Evolutionary conservation across 2,329 filamentous ascomycete genomes (phyloP).

Genomic region (Aureobasidium musti): DNA sequence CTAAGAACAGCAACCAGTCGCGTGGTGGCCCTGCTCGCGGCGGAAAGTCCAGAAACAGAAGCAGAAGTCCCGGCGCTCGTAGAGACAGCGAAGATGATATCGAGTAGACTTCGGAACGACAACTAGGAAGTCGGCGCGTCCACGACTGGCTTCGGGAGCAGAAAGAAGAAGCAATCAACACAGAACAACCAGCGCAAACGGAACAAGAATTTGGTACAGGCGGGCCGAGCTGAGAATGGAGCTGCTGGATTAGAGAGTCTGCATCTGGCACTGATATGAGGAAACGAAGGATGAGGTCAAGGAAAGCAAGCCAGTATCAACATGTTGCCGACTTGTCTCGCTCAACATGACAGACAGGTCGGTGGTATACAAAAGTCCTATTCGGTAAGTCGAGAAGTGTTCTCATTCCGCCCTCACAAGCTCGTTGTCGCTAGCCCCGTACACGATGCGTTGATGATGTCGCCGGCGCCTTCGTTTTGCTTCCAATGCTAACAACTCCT

Average conservation of each 20-base stretch:
- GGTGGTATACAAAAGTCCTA: slow-evolving; percentile 23
- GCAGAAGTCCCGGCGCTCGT: slow-evolving; percentile 48
- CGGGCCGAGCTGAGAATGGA: neutral
- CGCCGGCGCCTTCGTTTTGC: neutral
- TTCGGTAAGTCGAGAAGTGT: slow-evolving; percentile 8
- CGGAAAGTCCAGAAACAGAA: slow-evolving; percentile 43
- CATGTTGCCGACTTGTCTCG: slow-evolving; percentile 19
- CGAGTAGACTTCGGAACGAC: slow-evolving; percentile 28
- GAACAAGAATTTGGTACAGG: neutral
- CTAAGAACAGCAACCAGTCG: slow-evolving; percentile 48
- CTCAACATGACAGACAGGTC: slow-evolving; percentile 6
- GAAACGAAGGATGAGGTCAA: neutral
- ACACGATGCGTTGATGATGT: neutral
- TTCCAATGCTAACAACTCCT: neutral
- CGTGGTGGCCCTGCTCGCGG: slow-evolving; percentile 36
- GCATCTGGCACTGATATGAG: neutral
- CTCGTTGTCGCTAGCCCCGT: neutral
- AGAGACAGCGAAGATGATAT: slow-evolving; percentile 38
- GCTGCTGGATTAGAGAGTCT: neutral
- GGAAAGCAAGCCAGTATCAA: neutral
- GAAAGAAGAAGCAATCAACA: neutral
- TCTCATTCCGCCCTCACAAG: neutral
- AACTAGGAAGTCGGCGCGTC: neutral
- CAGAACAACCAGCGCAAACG: neutral
- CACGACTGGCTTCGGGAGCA: neutral